A percentile compares a stretch with the other conserved stretches of the same genome.
Conservation (phyloP, 257 asterid genomes). For the Mitragyna speciosa region DNA sequence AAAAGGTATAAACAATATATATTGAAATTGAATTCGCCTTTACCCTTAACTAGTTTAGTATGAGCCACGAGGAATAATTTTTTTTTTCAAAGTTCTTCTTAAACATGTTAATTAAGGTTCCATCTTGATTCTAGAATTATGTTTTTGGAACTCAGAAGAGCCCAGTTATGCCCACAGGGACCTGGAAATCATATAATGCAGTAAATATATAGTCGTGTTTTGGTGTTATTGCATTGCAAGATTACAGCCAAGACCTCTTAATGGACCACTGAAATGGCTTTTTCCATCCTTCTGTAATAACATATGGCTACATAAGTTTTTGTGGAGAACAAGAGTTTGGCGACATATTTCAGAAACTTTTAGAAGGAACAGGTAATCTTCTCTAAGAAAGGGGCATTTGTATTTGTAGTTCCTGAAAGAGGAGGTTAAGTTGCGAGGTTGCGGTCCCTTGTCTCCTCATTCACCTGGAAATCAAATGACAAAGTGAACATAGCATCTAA, state of each 20-base stretch:
- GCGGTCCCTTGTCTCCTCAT: too few species aligned
- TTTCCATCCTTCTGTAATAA: slow-evolving; percentile 3
- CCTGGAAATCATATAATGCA: background rate
- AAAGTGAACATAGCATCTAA: background rate
- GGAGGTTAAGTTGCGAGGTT: background rate
- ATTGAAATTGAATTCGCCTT: background rate
- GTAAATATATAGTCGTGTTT: too few species aligned
- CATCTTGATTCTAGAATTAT: background rate
- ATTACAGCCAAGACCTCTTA: background rate
- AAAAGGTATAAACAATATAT: background rate
- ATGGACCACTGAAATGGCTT: slow-evolving; percentile 18
- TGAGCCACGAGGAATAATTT: background rate
- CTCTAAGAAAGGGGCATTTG: background rate
- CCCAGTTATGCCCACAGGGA: slow-evolving; percentile 5
- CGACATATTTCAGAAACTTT: slow-evolving; percentile 2
- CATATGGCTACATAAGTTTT: background rate
- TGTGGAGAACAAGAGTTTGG: slow-evolving; percentile 14
- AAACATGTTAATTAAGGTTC: background rate
- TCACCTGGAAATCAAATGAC: background rate
- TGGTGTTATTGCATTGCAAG: background rate
- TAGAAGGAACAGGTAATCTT: background rate
- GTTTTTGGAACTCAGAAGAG: background rate
- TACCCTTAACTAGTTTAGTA: background rate
- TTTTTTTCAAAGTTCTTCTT: background rate
- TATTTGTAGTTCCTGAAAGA: background rate